These are phyloP conservation scores for Wickerhamiella allomyrinae DNA, from an alignment of 805 yeast species.

Conservation along the genomic window DNA sequence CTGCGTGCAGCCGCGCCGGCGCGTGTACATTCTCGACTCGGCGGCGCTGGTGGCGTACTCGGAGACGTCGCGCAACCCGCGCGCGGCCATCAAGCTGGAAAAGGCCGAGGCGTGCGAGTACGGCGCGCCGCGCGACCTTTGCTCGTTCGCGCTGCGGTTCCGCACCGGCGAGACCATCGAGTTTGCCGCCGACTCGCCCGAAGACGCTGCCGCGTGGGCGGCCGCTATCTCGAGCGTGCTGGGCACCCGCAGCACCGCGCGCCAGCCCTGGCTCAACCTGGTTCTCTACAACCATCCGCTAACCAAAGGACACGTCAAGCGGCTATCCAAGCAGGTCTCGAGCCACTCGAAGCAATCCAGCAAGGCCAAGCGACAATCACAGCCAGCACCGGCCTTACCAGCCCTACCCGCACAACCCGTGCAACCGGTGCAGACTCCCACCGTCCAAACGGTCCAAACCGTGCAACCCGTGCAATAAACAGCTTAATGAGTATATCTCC, in stretches of 20 bases:
- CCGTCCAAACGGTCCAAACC: too few relatives aligned
- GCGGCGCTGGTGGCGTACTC: slow-evolving; percentile 62
- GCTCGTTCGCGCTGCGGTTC: slow-evolving; percentile 26
- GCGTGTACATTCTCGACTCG: slow-evolving; percentile 64
- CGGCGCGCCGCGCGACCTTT: slow-evolving; percentile 29
- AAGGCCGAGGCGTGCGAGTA: slow-evolving; percentile 44
- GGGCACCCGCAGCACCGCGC: background rate
- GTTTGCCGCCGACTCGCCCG: slow-evolving; percentile 52
- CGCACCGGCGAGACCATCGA: slow-evolving; percentile 60
- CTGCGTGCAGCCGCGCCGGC: slow-evolving; percentile 40
- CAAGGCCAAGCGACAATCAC: too few relatives aligned
- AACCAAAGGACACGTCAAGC: too few relatives aligned
- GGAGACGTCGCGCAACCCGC: slow-evolving; percentile 49
- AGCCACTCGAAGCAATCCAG: too few relatives aligned
- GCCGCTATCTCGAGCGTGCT: slow-evolving; percentile 5
- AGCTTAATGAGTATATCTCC: too few relatives aligned
- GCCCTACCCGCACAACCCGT: too few relatives aligned
- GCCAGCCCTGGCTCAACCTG: slow-evolving; percentile 19
- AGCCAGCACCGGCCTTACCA: too few relatives aligned
- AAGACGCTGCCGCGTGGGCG: slow-evolving; percentile 50
- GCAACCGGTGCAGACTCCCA: too few relatives aligned
- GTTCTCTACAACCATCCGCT: slow-evolving; percentile 9
- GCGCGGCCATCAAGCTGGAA: slow-evolving; percentile 61
- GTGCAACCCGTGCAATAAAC: too few relatives aligned
- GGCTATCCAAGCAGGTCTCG: too few relatives aligned